Base-by-base conservation (phyloP, 805 yeast genomes). In the Candida koratica region DNA sequence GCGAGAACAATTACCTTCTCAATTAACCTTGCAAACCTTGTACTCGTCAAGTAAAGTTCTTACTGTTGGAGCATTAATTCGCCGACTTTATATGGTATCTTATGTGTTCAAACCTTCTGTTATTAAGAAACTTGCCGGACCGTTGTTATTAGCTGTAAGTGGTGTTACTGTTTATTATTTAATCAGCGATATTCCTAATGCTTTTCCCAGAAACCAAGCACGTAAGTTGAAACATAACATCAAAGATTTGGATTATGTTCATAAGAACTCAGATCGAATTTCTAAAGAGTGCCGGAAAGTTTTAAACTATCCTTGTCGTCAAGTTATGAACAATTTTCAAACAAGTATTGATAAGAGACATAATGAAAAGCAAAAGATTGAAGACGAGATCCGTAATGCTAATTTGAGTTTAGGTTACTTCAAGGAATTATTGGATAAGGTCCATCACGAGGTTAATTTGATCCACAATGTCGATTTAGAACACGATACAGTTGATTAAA, bases 201-300 rank as follows among this genome's bases (percentile, higher is more conserved):
- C 97, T 0, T 77, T 86, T 48, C 94, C 96, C 13, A 69, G 87
- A 46, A 88, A 88, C 39, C 72, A 87, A 40, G 87, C 93, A 0
- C 67, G 71, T 32, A 86, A 84, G 57, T 74, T 90, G 46, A 75
- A 73, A 44, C 53, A 53, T 5, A 83, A 81, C 49, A 65, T 93
- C 22, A 67, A 68, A 27, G 75, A 73, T 11, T 59, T 79, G 47
- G 96, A 89, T 42, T 93, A 88, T 50, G 79, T 84, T 9, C 93
- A 84, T 47, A 49, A 68, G 29, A 90, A 89, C 54, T 79, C 96
- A 1, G 73, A 71, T 32, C 71, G 98, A 42, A 75, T 93, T 6
- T 70, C 95, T 0, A 78, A 75, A 46, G 97, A 90, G 53, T 84
- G 87, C 39, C 70, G 93, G 18, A 78, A 78, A 47, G 96, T 93